These are phyloP conservation scores for Colletotrichum sp. DNA, from an alignment of 2,329 filamentous ascomycete genomes.

Conservation along the genomic window DNA sequence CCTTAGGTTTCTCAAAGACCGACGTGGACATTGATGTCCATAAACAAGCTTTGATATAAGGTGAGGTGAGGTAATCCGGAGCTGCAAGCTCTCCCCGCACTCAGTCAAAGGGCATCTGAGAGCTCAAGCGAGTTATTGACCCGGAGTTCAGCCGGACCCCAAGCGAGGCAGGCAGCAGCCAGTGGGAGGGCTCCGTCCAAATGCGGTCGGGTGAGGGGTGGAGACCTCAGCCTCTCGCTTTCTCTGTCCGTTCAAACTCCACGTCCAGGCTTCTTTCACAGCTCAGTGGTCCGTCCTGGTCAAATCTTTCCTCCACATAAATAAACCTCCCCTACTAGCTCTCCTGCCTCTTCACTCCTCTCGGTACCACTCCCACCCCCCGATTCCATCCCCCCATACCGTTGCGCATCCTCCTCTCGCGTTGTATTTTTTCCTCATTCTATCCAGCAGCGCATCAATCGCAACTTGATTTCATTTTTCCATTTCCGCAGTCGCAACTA, in stretches of 20 bases:
- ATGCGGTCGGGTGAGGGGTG: slow-evolving; percentile 10
- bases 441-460: slow-evolving; percentile 16
- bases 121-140: background rate
- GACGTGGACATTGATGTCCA: background rate
- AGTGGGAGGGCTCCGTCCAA: slow-evolving; percentile 3
- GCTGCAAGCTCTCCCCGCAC: background rate
- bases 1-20: background rate
- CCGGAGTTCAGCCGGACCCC: background rate
- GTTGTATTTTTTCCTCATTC: slow-evolving; percentile 5
- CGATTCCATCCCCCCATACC: background rate
- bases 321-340: slow-evolving; percentile 2
- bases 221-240: slow-evolving; percentile 16
- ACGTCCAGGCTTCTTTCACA: background rate
- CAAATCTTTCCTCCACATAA: slow-evolving; percentile 20
- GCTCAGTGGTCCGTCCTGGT: background rate
- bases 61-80: background rate
- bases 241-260: slow-evolving; percentile 13
- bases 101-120: background rate
- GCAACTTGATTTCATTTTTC: slow-evolving; percentile 16
- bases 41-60: background rate
- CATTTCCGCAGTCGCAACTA: background rate
- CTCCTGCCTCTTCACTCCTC: background rate
- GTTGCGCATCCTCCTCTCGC: background rate
- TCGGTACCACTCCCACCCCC: background rate
- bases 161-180: background rate